phyloP scores from a whole-genome alignment of 2,329 filamentous ascomycete genomes.

The Fusarium secorum region DNA sequence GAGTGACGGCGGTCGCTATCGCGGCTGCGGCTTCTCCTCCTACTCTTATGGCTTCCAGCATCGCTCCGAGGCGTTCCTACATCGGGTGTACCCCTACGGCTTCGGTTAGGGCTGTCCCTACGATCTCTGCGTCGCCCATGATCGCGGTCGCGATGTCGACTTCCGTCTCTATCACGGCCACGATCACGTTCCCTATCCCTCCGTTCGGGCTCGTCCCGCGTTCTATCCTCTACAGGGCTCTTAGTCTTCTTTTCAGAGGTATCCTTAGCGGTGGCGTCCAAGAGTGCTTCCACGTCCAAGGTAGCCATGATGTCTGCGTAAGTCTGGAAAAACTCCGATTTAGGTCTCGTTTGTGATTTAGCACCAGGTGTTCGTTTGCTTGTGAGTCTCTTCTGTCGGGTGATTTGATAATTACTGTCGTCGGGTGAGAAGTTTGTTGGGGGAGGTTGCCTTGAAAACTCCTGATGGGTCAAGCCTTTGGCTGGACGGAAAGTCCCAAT shows the following conservation, averaged over 20 bases:
- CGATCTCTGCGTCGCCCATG: constrained; percentile 56
- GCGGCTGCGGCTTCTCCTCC: constrained; percentile 79
- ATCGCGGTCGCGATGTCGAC: constrained; percentile 64
- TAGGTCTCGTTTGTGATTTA: constrained; percentile 5
- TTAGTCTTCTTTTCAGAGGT: constrained; percentile 58
- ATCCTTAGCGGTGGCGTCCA: constrained; percentile 81
- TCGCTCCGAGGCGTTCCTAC: constrained; percentile 77
- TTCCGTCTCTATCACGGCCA: constrained; percentile 62
- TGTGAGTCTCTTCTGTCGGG: constrained; percentile 5
- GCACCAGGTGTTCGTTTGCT: not conserved
- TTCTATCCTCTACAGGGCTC: constrained; percentile 61
- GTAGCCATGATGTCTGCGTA: constrained; percentile 53
- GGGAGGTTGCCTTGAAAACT: constrained; percentile 33
- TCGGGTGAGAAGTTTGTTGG: constrained; percentile 12
- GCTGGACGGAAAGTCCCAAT: constrained; percentile 11
- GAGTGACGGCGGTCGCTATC: constrained; percentile 78
- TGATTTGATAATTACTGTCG: constrained; percentile 20
- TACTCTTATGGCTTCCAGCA: constrained; percentile 81
- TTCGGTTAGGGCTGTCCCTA: constrained; percentile 63
- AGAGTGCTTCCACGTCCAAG: constrained; percentile 85
- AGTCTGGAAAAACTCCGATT: constrained; percentile 9
- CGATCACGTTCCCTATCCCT: constrained; percentile 66
- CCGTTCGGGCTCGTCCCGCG: constrained; percentile 54
- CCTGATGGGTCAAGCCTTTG: constrained; percentile 35
- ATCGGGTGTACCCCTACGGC: constrained; percentile 59